Base-by-base conservation (phyloP, 371 early-diverging fungal species). In the Umbelopsis sp. region DNA sequence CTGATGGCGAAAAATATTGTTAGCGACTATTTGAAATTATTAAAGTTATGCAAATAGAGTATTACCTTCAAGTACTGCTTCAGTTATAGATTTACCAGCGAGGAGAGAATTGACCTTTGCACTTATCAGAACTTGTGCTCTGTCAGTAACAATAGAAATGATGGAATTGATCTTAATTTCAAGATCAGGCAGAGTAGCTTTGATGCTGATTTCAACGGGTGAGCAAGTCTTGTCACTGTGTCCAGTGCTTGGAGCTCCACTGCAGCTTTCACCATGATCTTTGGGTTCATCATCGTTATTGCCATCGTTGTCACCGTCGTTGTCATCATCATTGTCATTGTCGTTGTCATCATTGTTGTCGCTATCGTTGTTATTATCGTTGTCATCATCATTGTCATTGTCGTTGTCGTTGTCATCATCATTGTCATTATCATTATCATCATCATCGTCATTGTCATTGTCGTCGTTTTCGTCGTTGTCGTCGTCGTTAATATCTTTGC, bases 281-380 rank as follows among this genome's bases (percentile, higher is more conserved):
- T 45, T 45, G 72, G 29, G 29, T 1, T 37, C 35, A 66, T 50
- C 45, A 64, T 20, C 48, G 68, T 14, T 38, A 50, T 24, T 22
- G 63, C 35, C 72, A 72, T 45, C 71, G 63, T 50, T 69, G 67
- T 41, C 57, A 24, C 8, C 18, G 70, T 69, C 72, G 74, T n/a
- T 66, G 45, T 45, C 45, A 18, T 45, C 18, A 2, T 45, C 45
- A 63, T 10, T 68, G 71, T 20, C 68, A 71, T 53, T 68, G 68
- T 51, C 69, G 69, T 68, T 72, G 69, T 44, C 57, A 44, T 44
- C 18, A 38, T 52, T 70, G 70, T 46, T 22, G 70, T 57, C 32
- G 68, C 66, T 53, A 52, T 68, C 32, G 63, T 64, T 63, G 66
- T 45, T 46, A 32, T 20, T 12, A 38, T 41, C 53, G 48, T 8